Evolutionary conservation across 2,329 filamentous ascomycete genomes (phyloP).

Genomic region (Penicillium sp.): DNA sequence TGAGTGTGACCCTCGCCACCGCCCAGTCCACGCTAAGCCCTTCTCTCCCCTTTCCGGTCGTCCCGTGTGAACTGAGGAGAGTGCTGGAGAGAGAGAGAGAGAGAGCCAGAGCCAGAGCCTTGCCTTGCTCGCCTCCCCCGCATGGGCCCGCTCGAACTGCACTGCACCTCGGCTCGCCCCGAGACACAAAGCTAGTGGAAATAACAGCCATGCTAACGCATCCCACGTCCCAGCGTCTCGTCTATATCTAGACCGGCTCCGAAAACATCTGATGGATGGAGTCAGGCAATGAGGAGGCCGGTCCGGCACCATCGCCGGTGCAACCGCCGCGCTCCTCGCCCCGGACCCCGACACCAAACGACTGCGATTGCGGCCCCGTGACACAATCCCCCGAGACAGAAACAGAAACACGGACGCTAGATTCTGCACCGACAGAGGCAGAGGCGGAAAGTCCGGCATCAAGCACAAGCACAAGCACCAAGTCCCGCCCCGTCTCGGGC

Average conservation of each 20-base stretch:
- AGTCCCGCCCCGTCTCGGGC: constrained; percentile 32
- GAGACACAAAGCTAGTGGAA: not conserved
- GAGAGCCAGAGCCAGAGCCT: not conserved
- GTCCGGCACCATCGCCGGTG: constrained; percentile 33
- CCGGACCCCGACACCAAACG: constrained; percentile 2
- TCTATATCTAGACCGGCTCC: not conserved
- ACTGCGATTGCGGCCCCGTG: constrained; percentile 1
- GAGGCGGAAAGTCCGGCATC: constrained; percentile 6
- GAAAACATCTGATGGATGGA: constrained; percentile 46
- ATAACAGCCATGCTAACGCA: not conserved
- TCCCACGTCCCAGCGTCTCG: not conserved
- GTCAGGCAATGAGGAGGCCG: constrained; percentile 44
- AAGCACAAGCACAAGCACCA: constrained; percentile 15
- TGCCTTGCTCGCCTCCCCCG: not conserved
- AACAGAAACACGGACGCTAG: not conserved
- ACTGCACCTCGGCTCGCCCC: not conserved
- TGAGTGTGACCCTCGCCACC: constrained; percentile 2
- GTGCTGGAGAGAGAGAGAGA: too few species aligned
- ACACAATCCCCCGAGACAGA: not conserved
- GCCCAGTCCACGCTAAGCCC: not conserved
- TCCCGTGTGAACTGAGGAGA: not conserved
- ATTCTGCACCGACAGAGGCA: too few species aligned
- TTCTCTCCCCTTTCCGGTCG: not conserved
- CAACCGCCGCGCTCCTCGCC: constrained; percentile 30
- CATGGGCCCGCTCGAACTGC: not conserved